Conservation (phyloP, 2,329 filamentous ascomycete species). For the Fusarium abutilonis region DNA sequence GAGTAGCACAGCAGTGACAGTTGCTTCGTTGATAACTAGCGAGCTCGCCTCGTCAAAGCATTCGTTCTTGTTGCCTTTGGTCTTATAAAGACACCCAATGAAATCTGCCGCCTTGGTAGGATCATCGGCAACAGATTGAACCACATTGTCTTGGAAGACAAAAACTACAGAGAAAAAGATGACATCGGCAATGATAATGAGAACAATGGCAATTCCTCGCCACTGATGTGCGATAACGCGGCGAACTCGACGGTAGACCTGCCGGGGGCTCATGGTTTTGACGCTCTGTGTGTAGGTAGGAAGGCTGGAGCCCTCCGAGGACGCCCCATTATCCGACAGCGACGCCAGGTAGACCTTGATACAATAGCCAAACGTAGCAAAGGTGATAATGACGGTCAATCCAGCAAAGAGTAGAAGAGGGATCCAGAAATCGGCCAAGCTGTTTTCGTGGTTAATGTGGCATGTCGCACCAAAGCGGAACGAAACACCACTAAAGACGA, state of each 20-base stretch:
- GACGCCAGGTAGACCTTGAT: slow-evolving; percentile 93
- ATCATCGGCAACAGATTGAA: slow-evolving; percentile 66
- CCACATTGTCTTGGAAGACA: slow-evolving; percentile 82
- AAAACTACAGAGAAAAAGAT: slow-evolving; percentile 95
- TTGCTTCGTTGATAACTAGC: slow-evolving; percentile 78
- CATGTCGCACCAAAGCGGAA: slow-evolving; percentile 93
- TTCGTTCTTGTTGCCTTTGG: slow-evolving; percentile 65
- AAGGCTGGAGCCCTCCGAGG: slow-evolving; percentile 76
- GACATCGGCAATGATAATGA: slow-evolving; percentile 90
- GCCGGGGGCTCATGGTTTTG: slow-evolving; percentile 80
- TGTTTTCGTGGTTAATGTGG: slow-evolving; percentile 91
- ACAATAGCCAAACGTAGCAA: slow-evolving; percentile 89
- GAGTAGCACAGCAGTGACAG: slow-evolving; percentile 82
- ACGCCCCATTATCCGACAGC: slow-evolving; percentile 75
- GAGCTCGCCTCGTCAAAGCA: slow-evolving; percentile 70
- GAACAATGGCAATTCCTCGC: slow-evolving; percentile 88
- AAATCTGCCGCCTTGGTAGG: slow-evolving; percentile 67
- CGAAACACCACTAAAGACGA: slow-evolving; percentile 89
- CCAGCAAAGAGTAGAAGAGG: slow-evolving; percentile 83
- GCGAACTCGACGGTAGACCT: slow-evolving; percentile 86
- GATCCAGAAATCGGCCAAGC: slow-evolving; percentile 87
- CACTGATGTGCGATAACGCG: slow-evolving; percentile 92
- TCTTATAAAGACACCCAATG: slow-evolving; percentile 74
- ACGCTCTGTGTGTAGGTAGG: slow-evolving; percentile 78
- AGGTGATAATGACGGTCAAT: slow-evolving; percentile 80